Percentiles rank a stretch among this genome's conserved stretches.
Conservation (phyloP, 2,329 filamentous ascomycete species). For the Colletotrichum sp. region DNA sequence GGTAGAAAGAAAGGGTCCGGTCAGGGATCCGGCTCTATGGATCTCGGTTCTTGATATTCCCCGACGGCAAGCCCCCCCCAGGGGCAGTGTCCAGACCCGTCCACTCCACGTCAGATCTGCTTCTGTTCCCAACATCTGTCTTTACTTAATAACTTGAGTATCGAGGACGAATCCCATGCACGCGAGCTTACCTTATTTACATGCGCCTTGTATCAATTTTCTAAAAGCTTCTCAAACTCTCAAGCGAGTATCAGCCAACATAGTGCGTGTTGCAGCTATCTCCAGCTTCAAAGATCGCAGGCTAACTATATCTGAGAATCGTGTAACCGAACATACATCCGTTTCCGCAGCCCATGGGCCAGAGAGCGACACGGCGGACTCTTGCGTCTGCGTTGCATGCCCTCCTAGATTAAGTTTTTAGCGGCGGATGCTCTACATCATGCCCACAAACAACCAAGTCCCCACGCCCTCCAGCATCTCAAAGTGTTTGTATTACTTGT, state of each 20-base stretch:
- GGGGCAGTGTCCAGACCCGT: neutral
- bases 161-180: neutral
- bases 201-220: neutral
- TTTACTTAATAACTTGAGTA: neutral
- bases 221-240: neutral
- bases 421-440: neutral
- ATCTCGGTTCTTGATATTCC: slow-evolving; percentile 10
- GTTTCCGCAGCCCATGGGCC: neutral
- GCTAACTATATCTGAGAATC: neutral
- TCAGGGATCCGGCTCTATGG: neutral
- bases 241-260: neutral
- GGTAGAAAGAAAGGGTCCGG: neutral
- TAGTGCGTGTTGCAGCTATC: neutral
- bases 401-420: neutral
- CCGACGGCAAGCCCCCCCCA: neutral
- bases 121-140: neutral
- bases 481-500: neutral
- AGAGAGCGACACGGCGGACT: neutral
- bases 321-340: neutral
- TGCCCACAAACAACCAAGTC: neutral
- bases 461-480: neutral
- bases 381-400: neutral
- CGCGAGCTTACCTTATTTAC: neutral
- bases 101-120: neutral
- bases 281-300: neutral